phyloP scores from a whole-genome alignment of 257 asterid species.

The Fraxinus anomala region DNA sequence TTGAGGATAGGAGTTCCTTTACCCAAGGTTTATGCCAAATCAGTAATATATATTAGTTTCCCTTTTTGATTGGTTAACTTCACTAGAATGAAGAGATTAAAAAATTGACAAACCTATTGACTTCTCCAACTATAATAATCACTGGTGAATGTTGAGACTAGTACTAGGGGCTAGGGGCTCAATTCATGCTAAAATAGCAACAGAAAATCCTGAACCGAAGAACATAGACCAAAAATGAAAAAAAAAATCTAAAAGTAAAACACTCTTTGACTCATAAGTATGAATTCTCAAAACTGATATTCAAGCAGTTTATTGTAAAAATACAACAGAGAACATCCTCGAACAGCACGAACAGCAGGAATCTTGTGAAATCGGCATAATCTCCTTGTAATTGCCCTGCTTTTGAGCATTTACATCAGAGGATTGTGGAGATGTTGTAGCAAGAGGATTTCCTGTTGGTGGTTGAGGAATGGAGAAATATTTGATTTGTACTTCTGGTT shows the following conservation, averaged over 20 bases:
- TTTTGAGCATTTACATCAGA: background rate
- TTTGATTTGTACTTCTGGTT: background rate
- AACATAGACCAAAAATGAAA: background rate
- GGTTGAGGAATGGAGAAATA: background rate
- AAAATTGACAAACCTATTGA: background rate
- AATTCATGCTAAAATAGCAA: background rate
- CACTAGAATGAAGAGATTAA: background rate
- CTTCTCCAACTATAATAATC: background rate
- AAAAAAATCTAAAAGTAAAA: too few relatives aligned
- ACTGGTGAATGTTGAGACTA: background rate
- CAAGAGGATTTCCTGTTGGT: slow-evolving; percentile 4
- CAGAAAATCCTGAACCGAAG: background rate
- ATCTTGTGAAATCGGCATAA: background rate
- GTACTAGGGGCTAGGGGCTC: background rate
- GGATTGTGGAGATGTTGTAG: slow-evolving; percentile 2
- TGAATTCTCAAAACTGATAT: background rate
- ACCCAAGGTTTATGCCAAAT: background rate
- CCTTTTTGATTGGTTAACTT: background rate
- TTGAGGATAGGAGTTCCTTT: background rate
- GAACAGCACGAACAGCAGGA: background rate
- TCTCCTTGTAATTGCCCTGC: background rate
- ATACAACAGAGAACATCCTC: background rate
- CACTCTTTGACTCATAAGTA: background rate
- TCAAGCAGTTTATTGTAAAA: background rate
- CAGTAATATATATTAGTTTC: background rate